Percentiles rank a stretch among this genome's conserved stretches.
phyloP scores from a whole-genome alignment of 2,329 filamentous ascomycete genomes.

The Zymoseptoria ardabiliae region DNA sequence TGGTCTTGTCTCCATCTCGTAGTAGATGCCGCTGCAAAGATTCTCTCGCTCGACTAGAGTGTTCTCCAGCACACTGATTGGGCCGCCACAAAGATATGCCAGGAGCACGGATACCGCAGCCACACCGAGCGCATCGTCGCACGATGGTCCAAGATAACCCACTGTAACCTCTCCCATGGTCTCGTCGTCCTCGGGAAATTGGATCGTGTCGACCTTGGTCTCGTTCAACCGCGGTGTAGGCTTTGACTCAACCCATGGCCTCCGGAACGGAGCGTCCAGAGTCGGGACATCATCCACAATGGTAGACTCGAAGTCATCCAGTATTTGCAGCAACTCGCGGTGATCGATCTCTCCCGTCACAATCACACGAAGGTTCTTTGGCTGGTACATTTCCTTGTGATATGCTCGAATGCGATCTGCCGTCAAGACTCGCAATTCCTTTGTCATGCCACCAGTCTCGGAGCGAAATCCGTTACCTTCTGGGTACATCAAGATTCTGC shows the following conservation, averaged over 20 bases:
- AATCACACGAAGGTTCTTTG: conserved; percentile 84
- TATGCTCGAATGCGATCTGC: conserved; percentile 89
- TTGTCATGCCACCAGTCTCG: conserved; percentile 97
- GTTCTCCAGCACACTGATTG: conserved; percentile 87
- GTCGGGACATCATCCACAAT: conserved; percentile 76
- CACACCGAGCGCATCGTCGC: conserved; percentile 52
- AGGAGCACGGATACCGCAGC: conserved; percentile 74
- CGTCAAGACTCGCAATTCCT: conserved; percentile 76
- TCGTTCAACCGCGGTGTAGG: conserved; percentile 65
- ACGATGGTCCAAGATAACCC: conserved; percentile 78
- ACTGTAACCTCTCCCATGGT: conserved; percentile 82
- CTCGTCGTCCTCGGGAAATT: conserved; percentile 96
- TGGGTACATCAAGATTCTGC: conserved; percentile 75
- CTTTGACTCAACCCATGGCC: conserved; percentile 86
- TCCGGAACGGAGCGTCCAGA: conserved; percentile 65
- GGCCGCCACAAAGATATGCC: conserved; percentile 85
- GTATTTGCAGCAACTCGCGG: conserved; percentile 65
- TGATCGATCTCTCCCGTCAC: conserved; percentile 91
- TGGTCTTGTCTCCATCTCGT: conserved; percentile 70
- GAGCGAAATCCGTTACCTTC: conserved; percentile 89
- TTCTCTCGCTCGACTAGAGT: conserved; percentile 88
- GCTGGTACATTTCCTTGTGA: conserved; percentile 95
- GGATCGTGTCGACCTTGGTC: conserved; percentile 67
- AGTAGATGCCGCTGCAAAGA: conserved; percentile 76
- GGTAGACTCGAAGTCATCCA: conserved; percentile 82